Evolutionary conservation across 2,329 filamentous ascomycete species (phyloP).

Genomic region (Blastomyces percursus): DNA sequence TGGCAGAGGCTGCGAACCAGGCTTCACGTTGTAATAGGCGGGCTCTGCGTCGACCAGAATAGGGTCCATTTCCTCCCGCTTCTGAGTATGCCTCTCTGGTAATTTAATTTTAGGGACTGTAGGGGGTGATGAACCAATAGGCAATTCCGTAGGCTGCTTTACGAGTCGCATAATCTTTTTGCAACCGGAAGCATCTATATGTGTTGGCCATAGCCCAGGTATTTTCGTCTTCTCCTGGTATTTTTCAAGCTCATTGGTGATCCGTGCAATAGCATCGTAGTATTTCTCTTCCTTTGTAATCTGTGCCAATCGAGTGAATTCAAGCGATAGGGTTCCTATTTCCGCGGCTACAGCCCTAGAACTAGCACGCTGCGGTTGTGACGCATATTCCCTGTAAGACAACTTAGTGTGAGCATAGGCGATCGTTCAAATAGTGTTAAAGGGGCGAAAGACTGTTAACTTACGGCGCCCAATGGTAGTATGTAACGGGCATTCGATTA

Average conservation of each 20-base stretch:
- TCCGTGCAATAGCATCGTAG: conserved; percentile 29
- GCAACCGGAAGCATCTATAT: conserved; percentile 70
- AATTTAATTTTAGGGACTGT: conserved; percentile 22
- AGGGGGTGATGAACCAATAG: conserved; percentile 23
- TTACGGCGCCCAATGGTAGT: conserved; percentile 66
- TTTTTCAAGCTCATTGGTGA: conserved; percentile 26
- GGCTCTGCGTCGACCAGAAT: conserved; percentile 21
- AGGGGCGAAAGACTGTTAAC: conserved; percentile 16
- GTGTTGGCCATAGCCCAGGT: conserved; percentile 34
- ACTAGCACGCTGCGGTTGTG: conserved; percentile 19
- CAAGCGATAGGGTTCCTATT: conserved; percentile 30
- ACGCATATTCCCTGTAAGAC: conserved; percentile 48
- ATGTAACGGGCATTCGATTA: conserved; percentile 21
- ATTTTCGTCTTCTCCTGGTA: conserved; percentile 28
- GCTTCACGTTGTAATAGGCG: conserved; percentile 17
- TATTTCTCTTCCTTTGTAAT: conserved; percentile 29
- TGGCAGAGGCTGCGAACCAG: conserved; percentile 6
- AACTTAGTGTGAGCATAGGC: conserved; percentile 45
- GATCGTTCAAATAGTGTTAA: conserved; percentile 3
- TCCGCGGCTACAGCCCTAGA: conserved; percentile 24
- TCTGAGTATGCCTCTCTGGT: conserved; percentile 2
- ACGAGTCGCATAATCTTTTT: conserved; percentile 33
- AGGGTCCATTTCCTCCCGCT: conserved; percentile 6
- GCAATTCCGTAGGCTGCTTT: conserved; percentile 17
- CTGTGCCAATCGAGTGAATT: conserved; percentile 34